phyloP scores from a whole-genome alignment of 768 basidiomycete genomes.

The Amanita brunnescens region DNA sequence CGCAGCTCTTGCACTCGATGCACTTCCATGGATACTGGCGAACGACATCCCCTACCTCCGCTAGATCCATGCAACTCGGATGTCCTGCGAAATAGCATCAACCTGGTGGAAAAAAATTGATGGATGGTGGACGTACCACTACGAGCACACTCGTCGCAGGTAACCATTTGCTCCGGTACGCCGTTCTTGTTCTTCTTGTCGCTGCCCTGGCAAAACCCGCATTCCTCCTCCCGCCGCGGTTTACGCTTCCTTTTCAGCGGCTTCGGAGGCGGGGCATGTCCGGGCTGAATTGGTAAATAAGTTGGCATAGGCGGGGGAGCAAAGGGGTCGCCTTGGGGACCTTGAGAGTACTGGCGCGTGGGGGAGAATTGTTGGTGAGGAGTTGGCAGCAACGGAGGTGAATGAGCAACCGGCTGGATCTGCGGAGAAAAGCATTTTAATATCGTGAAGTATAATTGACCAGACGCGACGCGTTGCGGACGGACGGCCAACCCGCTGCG shows the following conservation, averaged over 20 bases:
- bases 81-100: conserved; percentile 47
- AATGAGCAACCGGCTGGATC: conserved; percentile 17
- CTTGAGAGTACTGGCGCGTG: conserved; percentile 54
- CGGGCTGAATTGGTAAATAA: conserved; percentile 41
- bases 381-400: conserved; percentile 18
- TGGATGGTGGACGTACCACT: conserved; percentile 44
- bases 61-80: conserved; percentile 72
- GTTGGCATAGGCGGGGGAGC: conserved; percentile 52
- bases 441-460: conserved; percentile 24
- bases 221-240: conserved; percentile 49
- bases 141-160: conserved; percentile 75
- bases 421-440: conserved; percentile 19
- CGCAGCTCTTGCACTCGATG: conserved; percentile 87
- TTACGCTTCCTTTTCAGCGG: conserved; percentile 38
- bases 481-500: conserved; percentile 18
- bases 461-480: conserved; percentile 64
- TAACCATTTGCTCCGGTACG: conserved; percentile 60
- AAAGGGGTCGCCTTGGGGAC: conserved; percentile 78
- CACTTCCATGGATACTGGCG: conserved; percentile 80
- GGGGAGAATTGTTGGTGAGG: conserved; percentile 24
- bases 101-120: conserved; percentile 3
- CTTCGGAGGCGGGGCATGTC: conserved; percentile 34
- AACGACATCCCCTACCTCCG: conserved; percentile 50
- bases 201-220: conserved; percentile 72
- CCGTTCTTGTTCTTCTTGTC: conserved; percentile 49